Percentiles rank a stretch among this genome's conserved stretches.
Conservation (phyloP, 148 eudicot genomes). For the Rhododendron ferrugineum region DNA sequence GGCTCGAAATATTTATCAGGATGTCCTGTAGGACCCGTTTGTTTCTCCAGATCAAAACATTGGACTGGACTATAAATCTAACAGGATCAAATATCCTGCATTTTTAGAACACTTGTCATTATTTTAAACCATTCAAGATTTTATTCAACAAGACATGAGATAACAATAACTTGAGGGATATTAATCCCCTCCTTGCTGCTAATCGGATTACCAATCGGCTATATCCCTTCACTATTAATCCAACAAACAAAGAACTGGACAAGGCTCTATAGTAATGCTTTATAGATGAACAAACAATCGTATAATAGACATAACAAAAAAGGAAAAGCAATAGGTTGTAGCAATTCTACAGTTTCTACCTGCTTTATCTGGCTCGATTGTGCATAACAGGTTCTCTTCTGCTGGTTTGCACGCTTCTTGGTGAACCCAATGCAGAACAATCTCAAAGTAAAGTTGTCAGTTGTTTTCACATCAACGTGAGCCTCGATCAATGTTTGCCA, state of each 20-base stretch:
- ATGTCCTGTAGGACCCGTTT: not conserved
- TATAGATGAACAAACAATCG: not conserved
- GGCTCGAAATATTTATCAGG: not conserved
- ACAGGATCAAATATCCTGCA: not conserved
- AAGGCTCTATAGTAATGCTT: not conserved
- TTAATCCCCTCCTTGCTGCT: not conserved
- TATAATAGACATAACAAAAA: not conserved
- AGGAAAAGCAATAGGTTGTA: not conserved
- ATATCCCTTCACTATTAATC: not conserved
- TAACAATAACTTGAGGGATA: not conserved
- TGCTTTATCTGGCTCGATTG: constrained; percentile 24
- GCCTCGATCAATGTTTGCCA: constrained; percentile 30
- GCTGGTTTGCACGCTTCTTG: constrained; percentile 20
- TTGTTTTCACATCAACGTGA: constrained; percentile 26
- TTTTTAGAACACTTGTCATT: not conserved
- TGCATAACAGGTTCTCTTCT: constrained; percentile 25
- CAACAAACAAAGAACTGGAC: not conserved
- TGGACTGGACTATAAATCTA: not conserved
- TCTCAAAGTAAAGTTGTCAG: constrained; percentile 17
- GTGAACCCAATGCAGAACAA: constrained; percentile 28
- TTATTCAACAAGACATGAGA: not conserved
- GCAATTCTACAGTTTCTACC: constrained; percentile 4
- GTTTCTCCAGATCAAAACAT: not conserved
- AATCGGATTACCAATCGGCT: not conserved
- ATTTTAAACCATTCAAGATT: not conserved